These are phyloP conservation scores for Salix arbutifolia DNA, from an alignment of 345 rosid species.

Conservation along the genomic window DNA sequence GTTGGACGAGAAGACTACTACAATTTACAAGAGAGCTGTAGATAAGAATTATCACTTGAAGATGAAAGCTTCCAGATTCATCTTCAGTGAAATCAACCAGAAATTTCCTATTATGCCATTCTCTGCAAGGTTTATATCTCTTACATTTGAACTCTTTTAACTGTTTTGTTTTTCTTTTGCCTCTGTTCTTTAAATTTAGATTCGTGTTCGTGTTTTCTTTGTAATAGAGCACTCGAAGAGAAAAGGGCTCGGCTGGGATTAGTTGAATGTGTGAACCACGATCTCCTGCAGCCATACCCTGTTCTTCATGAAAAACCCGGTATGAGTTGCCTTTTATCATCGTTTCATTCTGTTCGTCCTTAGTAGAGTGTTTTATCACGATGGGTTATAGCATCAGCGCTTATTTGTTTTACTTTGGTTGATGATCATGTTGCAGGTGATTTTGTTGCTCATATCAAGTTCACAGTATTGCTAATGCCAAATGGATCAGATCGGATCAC, in stretches of 20 bases:
- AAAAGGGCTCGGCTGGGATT: slow-evolving; percentile 91
- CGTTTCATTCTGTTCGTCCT: background rate
- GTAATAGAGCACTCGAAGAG: slow-evolving; percentile 86
- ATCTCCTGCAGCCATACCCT: slow-evolving; percentile 90
- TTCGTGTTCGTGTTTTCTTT: background rate
- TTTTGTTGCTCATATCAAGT: slow-evolving; percentile 81
- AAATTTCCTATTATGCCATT: slow-evolving; percentile 83
- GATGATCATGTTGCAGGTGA: slow-evolving; percentile 48
- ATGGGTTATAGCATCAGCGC: background rate
- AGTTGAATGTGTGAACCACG: slow-evolving; percentile 96
- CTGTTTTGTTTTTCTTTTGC: background rate
- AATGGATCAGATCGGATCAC: slow-evolving; percentile 94
- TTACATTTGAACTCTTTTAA: background rate
- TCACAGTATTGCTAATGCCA: slow-evolving; percentile 91
- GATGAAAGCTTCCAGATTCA: slow-evolving; percentile 98
- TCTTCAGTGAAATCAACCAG: slow-evolving; percentile 84
- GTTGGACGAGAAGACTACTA: slow-evolving; percentile 93
- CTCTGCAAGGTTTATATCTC: slow-evolving; percentile 62
- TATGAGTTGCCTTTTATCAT: slow-evolving; percentile 18
- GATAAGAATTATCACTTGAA: slow-evolving; percentile 81
- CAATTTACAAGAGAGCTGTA: slow-evolving; percentile 85
- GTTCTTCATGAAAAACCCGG: slow-evolving; percentile 97
- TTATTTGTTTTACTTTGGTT: background rate
- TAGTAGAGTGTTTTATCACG: background rate
- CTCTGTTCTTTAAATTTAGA: background rate